phyloP scores from a whole-genome alignment of 2,329 filamentous ascomycete genomes.

The Talaromyces islandicus region DNA sequence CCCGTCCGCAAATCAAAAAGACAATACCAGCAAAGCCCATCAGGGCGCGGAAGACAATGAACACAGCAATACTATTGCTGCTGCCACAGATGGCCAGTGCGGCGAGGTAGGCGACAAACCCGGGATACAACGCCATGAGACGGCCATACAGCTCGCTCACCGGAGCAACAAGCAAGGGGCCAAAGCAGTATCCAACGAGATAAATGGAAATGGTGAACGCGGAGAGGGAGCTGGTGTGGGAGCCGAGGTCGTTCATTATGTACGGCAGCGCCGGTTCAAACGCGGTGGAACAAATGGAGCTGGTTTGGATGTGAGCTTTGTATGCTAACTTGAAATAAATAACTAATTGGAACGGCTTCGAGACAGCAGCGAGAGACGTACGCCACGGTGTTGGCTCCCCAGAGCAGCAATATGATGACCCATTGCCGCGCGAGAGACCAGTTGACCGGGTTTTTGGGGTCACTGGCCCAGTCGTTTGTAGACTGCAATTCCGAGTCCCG shows the following conservation, averaged over 20 bases:
- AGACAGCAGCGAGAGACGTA: neutral
- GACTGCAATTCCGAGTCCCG: neutral
- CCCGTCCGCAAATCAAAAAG: neutral
- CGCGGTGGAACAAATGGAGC: neutral
- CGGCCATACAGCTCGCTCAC: conserved; percentile 31
- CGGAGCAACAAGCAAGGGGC: conserved; percentile 40
- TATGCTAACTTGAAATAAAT: neutral
- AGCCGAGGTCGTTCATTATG: neutral
- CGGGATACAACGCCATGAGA: conserved; percentile 18
- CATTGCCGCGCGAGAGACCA: conserved; percentile 1
- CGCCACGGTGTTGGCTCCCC: neutral
- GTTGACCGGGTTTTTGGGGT: neutral
- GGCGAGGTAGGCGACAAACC: conserved; percentile 2
- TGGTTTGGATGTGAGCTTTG: neutral
- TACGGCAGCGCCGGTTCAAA: neutral
- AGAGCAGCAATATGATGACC: neutral
- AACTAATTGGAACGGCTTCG: neutral
- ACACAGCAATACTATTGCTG: conserved; percentile 6
- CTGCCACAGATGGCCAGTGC: conserved; percentile 15
- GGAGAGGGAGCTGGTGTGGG: neutral
- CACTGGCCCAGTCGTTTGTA: neutral
- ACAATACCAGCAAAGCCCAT: neutral
- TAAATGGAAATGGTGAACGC: neutral
- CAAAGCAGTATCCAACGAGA: conserved; percentile 43
- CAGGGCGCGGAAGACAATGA: conserved; percentile 4